Percentiles rank a stretch among this genome's conserved stretches.
Evolutionary conservation across 345 rosid species (phyloP).

Genomic region (Ceriops tagal): DNA sequence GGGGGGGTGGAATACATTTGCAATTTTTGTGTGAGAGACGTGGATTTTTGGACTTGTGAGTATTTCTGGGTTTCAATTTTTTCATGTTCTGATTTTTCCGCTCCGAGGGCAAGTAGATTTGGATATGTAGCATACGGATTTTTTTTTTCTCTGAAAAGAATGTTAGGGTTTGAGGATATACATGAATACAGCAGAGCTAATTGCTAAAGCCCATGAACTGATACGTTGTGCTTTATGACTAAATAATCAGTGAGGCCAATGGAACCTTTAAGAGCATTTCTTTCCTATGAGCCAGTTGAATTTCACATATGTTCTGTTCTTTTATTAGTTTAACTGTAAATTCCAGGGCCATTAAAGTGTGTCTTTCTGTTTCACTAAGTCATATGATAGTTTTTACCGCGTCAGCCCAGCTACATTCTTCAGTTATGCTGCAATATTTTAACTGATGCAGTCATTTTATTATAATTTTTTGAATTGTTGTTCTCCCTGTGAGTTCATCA

Average conservation of each 20-base stretch:
- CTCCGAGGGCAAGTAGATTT: neutral
- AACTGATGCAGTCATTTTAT: neutral
- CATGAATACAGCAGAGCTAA: neutral
- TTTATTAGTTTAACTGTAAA: neutral
- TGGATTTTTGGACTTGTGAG: neutral
- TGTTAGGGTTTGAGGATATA: too few species aligned
- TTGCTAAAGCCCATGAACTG: neutral
- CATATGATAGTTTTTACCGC: too few species aligned
- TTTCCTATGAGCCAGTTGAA: neutral
- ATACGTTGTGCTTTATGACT: neutral
- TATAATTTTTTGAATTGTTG: neutral
- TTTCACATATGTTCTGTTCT: neutral
- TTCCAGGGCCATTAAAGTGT: too few species aligned
- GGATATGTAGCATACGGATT: neutral
- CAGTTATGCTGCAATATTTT: too few species aligned
- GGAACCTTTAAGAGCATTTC: neutral
- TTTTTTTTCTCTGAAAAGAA: neutral
- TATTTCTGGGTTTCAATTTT: too few species aligned
- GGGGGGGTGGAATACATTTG: neutral
- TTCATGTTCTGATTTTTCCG: neutral
- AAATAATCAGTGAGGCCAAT: neutral
- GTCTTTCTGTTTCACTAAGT: too few species aligned
- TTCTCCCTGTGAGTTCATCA: conserved; percentile 9
- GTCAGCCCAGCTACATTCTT: too few species aligned
- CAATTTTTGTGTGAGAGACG: too few species aligned